These are phyloP conservation scores for Hordeum vulgare DNA, from an alignment of 176 grass and related monocot species.

Conservation along the genomic window MorexV3_pseudomolecules_assembly NC_058524.1:615542480-615542979, in stretches of 20 bases:
- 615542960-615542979: slow-evolving; percentile 73
- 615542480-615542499: slow-evolving; percentile 48
- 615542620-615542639: slow-evolving; percentile 47
- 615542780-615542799: slow-evolving; percentile 51
- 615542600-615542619: slow-evolving; percentile 64
- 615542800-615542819: slow-evolving; percentile 71
- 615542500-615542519: slow-evolving; percentile 58
- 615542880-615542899: slow-evolving; percentile 70
- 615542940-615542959: slow-evolving; percentile 53
- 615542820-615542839: slow-evolving; percentile 67
- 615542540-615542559: slow-evolving; percentile 50
- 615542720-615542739: slow-evolving; percentile 73
- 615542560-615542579: slow-evolving; percentile 65
- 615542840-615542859: slow-evolving; percentile 62
- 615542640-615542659: slow-evolving; percentile 71
- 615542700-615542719: slow-evolving; percentile 64
- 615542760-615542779: slow-evolving; percentile 73
- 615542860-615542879: slow-evolving; percentile 75
- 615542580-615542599: slow-evolving; percentile 63
- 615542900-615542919: slow-evolving; percentile 63
- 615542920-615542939: slow-evolving; percentile 70
- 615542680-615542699: slow-evolving; percentile 66
- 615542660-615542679: slow-evolving; percentile 36
- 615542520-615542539: slow-evolving; percentile 77
- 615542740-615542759: slow-evolving; percentile 53